Percentiles rank a stretch among this genome's conserved stretches.
These are phyloP conservation scores for Casuarina cunninghamiana DNA, from an alignment of 306 rosid genomes.

Conservation along the genomic window DNA sequence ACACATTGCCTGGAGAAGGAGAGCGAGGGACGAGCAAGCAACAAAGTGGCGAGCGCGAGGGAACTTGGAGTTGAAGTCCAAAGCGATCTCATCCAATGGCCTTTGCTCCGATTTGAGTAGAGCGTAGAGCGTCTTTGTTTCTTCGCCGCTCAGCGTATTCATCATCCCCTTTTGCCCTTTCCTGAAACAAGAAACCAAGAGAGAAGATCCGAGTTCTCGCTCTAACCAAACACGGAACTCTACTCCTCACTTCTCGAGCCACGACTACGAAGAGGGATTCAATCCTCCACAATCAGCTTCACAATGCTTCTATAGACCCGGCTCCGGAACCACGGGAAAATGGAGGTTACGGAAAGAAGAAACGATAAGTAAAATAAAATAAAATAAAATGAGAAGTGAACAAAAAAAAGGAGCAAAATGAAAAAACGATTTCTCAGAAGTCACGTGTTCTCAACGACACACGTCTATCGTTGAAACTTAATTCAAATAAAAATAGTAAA, in stretches of 20 bases:
- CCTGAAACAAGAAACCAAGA: not conserved
- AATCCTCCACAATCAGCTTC: not conserved
- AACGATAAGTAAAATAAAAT: too few species aligned
- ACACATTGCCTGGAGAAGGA: conserved; percentile 60
- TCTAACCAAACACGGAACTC: not conserved
- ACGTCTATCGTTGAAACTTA: too few species aligned
- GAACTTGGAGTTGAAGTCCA: conserved; percentile 61
- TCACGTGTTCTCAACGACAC: too few species aligned
- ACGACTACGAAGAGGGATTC: not conserved
- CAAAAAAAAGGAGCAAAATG: too few species aligned
- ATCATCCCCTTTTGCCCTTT: conserved; percentile 22
- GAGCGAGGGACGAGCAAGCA: conserved; percentile 62
- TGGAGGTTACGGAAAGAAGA: not conserved
- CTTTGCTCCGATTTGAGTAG: conserved; percentile 61
- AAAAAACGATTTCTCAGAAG: too few species aligned
- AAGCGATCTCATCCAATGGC: conserved; percentile 57
- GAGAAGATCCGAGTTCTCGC: not conserved
- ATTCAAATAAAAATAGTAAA: too few species aligned
- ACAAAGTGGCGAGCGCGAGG: conserved; percentile 54
- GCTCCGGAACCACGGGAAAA: too few species aligned
- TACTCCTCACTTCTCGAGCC: not conserved
- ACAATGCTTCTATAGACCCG: not conserved
- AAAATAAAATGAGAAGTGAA: too few species aligned
- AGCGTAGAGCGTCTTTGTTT: conserved; percentile 51
- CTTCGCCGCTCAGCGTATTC: conserved; percentile 55